These are phyloP conservation scores for Linum usitatissimum DNA, from an alignment of 345 rosid species.

Conservation along the genomic window DNA sequence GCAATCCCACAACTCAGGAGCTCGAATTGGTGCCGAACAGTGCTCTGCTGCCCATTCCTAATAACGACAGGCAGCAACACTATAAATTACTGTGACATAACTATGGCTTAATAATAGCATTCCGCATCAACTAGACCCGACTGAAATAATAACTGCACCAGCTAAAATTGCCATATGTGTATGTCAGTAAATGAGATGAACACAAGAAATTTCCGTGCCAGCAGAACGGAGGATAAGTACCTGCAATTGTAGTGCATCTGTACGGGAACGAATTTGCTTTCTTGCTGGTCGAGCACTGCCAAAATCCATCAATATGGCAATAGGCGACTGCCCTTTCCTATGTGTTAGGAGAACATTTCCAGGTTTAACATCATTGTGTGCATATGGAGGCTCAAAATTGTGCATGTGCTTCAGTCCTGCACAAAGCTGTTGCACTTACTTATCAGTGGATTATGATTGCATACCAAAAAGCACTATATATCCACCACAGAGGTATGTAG, in stretches of 20 bases:
- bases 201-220: background rate
- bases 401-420: constrained; percentile 98
- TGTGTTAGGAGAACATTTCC: constrained; percentile 75
- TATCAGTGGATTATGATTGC: constrained; percentile 7
- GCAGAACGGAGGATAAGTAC: constrained; percentile 21
- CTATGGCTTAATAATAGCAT: too few relatives aligned
- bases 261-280: constrained; percentile 76
- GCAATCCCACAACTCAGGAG: constrained; percentile 99
- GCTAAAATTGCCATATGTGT: background rate
- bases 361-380: constrained; percentile 98
- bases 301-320: constrained; percentile 94
- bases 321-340: constrained; percentile 73
- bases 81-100: background rate
- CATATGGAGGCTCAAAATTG: constrained; percentile 80
- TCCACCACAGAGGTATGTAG: background rate
- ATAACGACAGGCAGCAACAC: constrained; percentile 1
- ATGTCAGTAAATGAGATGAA: background rate
- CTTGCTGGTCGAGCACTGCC: constrained; percentile 88
- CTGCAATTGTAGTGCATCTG: constrained; percentile 93
- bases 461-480: background rate
- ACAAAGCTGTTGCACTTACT: constrained; percentile 56
- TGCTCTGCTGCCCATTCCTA: constrained; percentile 99
- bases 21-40: constrained; percentile 94
- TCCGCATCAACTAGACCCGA: background rate
- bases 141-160: background rate